Conservation (phyloP, 192 early-diverging fungal species). For the Rhizophagus clarus region DNA sequence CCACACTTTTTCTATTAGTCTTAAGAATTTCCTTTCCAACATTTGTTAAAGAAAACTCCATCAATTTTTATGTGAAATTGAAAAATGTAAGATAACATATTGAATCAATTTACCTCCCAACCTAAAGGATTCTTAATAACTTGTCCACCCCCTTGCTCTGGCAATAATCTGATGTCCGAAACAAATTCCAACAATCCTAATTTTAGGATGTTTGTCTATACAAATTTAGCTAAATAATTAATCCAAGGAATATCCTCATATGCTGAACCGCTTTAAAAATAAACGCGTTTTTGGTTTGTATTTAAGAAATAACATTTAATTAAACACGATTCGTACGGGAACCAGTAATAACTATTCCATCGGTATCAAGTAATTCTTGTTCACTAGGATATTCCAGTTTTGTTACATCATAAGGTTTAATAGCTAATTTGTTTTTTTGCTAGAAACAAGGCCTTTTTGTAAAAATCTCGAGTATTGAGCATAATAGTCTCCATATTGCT, state of each 20-base stretch:
- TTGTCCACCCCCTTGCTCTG: slow-evolving; percentile 62
- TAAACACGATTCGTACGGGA: slow-evolving; percentile 39
- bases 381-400: slow-evolving; percentile 13
- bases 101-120: slow-evolving; percentile 65
- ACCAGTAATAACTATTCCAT: slow-evolving; percentile 59
- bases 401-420: slow-evolving; percentile 9
- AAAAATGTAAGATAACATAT: not conserved
- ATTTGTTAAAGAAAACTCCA: slow-evolving; percentile 2
- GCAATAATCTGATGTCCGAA: slow-evolving; percentile 88
- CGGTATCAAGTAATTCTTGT: slow-evolving; percentile 40
- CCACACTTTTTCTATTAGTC: slow-evolving; percentile 30
- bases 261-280: slow-evolving; percentile 49
- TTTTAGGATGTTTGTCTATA: slow-evolving; percentile 41
- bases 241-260: slow-evolving; percentile 75
- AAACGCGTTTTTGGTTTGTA: not conserved
- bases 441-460: not conserved
- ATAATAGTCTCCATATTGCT: slow-evolving; percentile 18
- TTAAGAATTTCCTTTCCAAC: slow-evolving; percentile 13
- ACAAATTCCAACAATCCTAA: slow-evolving; percentile 71
- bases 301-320: not conserved
- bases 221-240: slow-evolving; percentile 53
- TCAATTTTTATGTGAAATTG: not conserved
- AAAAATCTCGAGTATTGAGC: slow-evolving; percentile 18
- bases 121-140: slow-evolving; percentile 60
- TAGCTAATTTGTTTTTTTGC: not conserved